phyloP scores from a whole-genome alignment of 768 basidiomycete genomes.

The Tulasnella sp. region DNA sequence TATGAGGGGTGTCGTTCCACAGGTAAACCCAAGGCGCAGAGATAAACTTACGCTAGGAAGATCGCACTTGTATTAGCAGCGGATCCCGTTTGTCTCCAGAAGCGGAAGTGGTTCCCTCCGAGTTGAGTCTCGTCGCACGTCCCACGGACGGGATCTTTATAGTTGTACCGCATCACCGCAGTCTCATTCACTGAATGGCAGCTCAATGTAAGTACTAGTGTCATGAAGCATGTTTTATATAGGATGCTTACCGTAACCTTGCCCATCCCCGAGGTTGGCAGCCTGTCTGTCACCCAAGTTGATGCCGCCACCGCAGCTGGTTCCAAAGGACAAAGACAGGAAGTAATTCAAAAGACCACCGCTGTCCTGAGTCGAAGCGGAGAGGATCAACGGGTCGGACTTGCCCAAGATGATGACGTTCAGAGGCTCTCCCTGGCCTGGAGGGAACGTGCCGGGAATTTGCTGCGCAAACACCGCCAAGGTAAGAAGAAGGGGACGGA shows the following conservation, averaged over 20 bases:
- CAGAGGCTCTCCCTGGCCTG: conserved; percentile 56
- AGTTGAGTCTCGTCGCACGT: conserved; percentile 76
- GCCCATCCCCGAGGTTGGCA: conserved; percentile 75
- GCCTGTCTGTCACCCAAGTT: conserved; percentile 50
- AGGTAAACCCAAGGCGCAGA: conserved; percentile 42
- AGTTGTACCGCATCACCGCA: conserved; percentile 64
- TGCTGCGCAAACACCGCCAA: not conserved
- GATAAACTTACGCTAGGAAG: conserved; percentile 46
- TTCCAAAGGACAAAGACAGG: conserved; percentile 60
- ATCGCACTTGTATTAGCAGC: conserved; percentile 55
- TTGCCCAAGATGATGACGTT: conserved; percentile 70
- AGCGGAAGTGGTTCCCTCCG: conserved; percentile 82
- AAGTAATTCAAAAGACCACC: conserved; percentile 80
- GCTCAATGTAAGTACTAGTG: not conserved
- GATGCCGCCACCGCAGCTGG: conserved; percentile 82
- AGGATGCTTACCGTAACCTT: conserved; percentile 45
- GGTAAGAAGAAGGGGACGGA: conserved; percentile 35
- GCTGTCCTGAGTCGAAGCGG: conserved; percentile 38
- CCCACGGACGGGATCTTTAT: conserved; percentile 64
- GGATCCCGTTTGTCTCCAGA: conserved; percentile 72
- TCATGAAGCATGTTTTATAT: not conserved
- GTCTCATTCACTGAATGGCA: conserved; percentile 56
- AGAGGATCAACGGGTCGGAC: conserved; percentile 59
- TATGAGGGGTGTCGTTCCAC: conserved; percentile 65
- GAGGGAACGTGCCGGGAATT: not conserved